A percentile compares a stretch with the other conserved stretches of the same genome.
Conservation (phyloP, 805 yeast species). For the Lipomyces sp. region DNA sequence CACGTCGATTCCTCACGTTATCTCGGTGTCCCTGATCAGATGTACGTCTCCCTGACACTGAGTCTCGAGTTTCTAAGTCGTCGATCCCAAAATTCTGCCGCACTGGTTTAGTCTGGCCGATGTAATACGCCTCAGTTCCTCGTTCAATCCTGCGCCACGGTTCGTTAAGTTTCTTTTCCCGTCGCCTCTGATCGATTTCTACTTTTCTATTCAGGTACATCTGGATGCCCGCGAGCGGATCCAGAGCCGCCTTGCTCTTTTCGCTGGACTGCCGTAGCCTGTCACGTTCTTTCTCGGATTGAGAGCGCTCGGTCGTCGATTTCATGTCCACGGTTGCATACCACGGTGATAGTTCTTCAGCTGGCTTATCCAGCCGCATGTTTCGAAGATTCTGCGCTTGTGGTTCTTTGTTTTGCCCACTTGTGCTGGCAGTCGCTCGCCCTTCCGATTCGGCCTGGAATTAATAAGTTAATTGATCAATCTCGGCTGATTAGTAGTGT, state of each 20-base stretch:
- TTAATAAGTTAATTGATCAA: neutral
- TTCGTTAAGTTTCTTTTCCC: conserved; percentile 4
- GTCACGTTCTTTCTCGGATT: conserved; percentile 11
- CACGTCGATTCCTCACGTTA: neutral
- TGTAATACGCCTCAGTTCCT: conserved; percentile 14
- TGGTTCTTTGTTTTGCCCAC: neutral
- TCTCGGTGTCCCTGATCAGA: neutral
- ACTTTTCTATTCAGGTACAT: conserved; percentile 18
- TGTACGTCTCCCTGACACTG: neutral
- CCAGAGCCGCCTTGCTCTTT: conserved; percentile 17
- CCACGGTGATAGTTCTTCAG: conserved; percentile 29
- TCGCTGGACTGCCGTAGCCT: conserved; percentile 5
- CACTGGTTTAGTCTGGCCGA: neutral
- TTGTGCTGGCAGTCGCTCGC: neutral
- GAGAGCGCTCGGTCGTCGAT: conserved; percentile 1
- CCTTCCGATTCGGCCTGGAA: neutral
- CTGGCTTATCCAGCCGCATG: conserved; percentile 25
- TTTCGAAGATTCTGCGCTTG: conserved; percentile 16
- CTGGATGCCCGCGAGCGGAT: conserved; percentile 24
- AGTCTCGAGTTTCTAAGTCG: neutral
- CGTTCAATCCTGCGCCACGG: conserved; percentile 16
- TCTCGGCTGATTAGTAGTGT: neutral
- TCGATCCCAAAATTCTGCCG: neutral
- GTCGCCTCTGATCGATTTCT: conserved; percentile 4
- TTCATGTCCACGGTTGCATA: conserved; percentile 18